Evolutionary conservation across 345 rosid species (phyloP).

Genomic region (Gossypium herbaceum): DNA sequence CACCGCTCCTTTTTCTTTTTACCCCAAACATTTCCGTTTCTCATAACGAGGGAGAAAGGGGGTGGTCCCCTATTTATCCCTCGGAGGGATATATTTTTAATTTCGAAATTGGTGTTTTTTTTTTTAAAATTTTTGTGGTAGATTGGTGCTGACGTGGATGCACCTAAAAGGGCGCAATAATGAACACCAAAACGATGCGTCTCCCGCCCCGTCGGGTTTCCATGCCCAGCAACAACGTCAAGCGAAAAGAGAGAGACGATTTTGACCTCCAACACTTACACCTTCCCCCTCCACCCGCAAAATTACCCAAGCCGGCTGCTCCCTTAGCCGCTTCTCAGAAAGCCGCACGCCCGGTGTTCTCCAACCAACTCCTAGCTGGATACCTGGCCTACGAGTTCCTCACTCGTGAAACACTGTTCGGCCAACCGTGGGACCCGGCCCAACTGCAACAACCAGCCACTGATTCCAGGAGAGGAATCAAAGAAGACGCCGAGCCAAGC

Average conservation of each 20-base stretch:
- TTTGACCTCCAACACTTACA: conserved; percentile 27
- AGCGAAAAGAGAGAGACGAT: conserved; percentile 59
- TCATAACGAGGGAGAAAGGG: neutral
- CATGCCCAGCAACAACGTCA: conserved; percentile 40
- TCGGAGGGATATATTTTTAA: neutral
- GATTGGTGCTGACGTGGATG: conserved; percentile 62
- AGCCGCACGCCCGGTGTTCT: conserved; percentile 22
- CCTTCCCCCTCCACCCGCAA: conserved; percentile 17
- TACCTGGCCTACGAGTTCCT: conserved; percentile 82
- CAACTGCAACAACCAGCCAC: conserved; percentile 23
- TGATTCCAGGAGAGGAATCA: conserved; percentile 26
- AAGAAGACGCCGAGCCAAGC: neutral
- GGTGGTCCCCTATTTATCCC: neutral
- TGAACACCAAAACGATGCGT: conserved; percentile 87
- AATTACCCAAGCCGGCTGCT: conserved; percentile 23
- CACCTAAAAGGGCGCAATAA: conserved; percentile 26
- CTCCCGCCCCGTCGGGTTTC: conserved; percentile 70
- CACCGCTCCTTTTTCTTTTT: neutral
- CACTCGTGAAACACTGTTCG: conserved; percentile 67
- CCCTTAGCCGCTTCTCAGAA: conserved; percentile 17
- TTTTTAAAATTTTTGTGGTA: neutral
- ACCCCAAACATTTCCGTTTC: neutral
- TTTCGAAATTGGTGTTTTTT: neutral
- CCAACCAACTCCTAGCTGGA: conserved; percentile 72
- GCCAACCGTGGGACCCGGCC: conserved; percentile 48